Percentiles rank a stretch among this genome's conserved stretches.
Conservation (phyloP, 371 early-diverging fungal genomes). For the Zychaea mexicana region DNA sequence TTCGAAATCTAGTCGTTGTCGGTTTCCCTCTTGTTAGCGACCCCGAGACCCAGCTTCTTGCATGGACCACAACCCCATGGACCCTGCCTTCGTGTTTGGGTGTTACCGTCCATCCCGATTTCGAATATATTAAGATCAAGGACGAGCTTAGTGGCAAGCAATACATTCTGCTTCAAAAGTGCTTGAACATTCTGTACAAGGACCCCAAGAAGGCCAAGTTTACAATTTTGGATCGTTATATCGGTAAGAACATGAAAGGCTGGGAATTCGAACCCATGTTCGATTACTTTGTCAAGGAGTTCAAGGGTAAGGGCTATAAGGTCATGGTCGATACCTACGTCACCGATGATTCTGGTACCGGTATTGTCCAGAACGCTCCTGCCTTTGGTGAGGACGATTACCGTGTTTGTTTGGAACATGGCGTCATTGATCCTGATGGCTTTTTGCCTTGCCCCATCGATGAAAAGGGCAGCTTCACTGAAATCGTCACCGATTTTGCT, state of each 20-base stretch:
- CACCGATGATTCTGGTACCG: constrained; percentile 97
- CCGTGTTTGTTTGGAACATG: constrained; percentile 89
- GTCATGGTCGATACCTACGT: constrained; percentile 95
- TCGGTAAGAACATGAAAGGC: constrained; percentile 88
- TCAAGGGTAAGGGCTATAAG: constrained; percentile 85
- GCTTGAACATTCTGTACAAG: constrained; percentile 90
- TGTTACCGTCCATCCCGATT: constrained; percentile 92
- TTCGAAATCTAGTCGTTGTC: constrained; percentile 69
- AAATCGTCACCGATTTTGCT: constrained; percentile 81
- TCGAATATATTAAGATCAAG: constrained; percentile 95
- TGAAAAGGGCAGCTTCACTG: constrained; percentile 91
- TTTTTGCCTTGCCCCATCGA: constrained; percentile 96
- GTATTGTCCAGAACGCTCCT: constrained; percentile 99
- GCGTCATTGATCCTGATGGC: constrained; percentile 86
- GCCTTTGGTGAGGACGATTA: constrained; percentile 99
- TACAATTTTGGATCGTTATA: constrained; percentile 78
- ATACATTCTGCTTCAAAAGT: constrained; percentile 88
- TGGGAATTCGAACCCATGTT: constrained; percentile 94
- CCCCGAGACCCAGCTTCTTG: constrained; percentile 81
- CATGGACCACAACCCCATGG: constrained; percentile 99
- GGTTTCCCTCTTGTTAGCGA: constrained; percentile 94
- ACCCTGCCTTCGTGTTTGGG: constrained; percentile 98
- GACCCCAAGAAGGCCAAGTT: constrained; percentile 95
- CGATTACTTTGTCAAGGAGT: constrained; percentile 74
- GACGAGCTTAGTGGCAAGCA: constrained; percentile 77